Conservation (phyloP, 1,284 basidiomycete species). For the Peniophora sp. region DNA sequence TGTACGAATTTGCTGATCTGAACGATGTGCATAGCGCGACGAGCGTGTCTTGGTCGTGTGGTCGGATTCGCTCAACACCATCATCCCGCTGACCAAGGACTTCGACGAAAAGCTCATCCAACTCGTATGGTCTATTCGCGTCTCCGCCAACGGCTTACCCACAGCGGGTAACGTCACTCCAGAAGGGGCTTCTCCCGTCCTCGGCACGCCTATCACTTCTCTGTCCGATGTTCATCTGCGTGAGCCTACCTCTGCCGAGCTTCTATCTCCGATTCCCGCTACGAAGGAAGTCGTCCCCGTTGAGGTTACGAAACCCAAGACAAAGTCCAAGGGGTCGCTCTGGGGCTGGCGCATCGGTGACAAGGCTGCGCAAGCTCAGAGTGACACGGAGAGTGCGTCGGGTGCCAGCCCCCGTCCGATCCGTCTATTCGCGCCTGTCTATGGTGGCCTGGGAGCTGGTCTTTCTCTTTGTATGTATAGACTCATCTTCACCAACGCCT, state of each 20-base stretch:
- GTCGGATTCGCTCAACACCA: conserved; percentile 67
- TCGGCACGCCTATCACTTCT: conserved; percentile 26
- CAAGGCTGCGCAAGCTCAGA: conserved; percentile 25
- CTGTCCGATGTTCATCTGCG: conserved; percentile 46
- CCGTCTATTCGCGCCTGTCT: conserved; percentile 72
- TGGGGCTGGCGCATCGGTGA: conserved; percentile 27
- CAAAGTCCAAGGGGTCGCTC: conserved; percentile 14
- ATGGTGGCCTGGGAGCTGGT: conserved; percentile 65
- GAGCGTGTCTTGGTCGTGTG: conserved; percentile 71
- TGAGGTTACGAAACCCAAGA: conserved; percentile 4
- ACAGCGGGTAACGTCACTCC: conserved; percentile 19
- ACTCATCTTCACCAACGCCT: not conserved
- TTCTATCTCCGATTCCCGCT: conserved; percentile 9
- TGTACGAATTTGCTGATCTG: conserved; percentile 3
- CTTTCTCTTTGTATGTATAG: conserved; percentile 45
- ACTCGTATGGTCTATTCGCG: conserved; percentile 67
- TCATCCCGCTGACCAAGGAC: conserved; percentile 55
- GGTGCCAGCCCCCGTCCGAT: conserved; percentile 43
- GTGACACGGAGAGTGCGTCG: conserved; percentile 46
- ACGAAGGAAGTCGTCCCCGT: not conserved
- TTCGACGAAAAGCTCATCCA: conserved; percentile 77
- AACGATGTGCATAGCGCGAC: conserved; percentile 42
- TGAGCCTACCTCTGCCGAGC: conserved; percentile 24
- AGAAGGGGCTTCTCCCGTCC: conserved; percentile 24
- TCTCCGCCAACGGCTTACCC: conserved; percentile 24